These are phyloP conservation scores for Gossypium herbaceum DNA, from an alignment of 345 rosid genomes.

Conservation along the genomic window DNA sequence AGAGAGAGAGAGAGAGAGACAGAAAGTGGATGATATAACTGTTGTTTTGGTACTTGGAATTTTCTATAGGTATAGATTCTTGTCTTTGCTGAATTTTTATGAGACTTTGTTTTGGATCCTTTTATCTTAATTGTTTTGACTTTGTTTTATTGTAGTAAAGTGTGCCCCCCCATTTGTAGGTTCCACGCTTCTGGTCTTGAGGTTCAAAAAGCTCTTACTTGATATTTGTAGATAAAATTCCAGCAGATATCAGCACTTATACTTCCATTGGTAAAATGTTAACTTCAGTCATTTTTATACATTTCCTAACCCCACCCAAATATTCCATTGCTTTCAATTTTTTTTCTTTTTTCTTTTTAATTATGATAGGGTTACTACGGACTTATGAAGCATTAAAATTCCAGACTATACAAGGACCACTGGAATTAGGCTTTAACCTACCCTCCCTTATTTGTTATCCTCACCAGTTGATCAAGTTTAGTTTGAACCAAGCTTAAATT, in stretches of 20 bases:
- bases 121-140: slow-evolving; percentile 6
- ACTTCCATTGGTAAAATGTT: background rate
- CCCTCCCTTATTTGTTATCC: background rate
- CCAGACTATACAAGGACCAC: slow-evolving; percentile 30
- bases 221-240: slow-evolving; percentile 9
- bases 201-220: background rate
- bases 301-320: background rate
- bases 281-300: background rate
- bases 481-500: background rate
- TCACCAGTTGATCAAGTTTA: background rate
- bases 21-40: background rate
- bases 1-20: slow-evolving; percentile 1
- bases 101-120: slow-evolving; percentile 8
- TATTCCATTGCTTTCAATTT: background rate
- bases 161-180: background rate
- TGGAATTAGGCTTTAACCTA: background rate
- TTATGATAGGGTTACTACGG: background rate
- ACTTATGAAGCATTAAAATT: background rate
- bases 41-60: slow-evolving; percentile 13
- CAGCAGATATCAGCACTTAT: background rate
- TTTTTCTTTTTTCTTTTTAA: background rate
- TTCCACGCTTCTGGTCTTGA: background rate
- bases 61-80: slow-evolving; percentile 14
- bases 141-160: background rate
- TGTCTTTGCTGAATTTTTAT: slow-evolving; percentile 13